Conservation (phyloP, 2,329 filamentous ascomycete species). For the Fusarium sp. region DNA sequence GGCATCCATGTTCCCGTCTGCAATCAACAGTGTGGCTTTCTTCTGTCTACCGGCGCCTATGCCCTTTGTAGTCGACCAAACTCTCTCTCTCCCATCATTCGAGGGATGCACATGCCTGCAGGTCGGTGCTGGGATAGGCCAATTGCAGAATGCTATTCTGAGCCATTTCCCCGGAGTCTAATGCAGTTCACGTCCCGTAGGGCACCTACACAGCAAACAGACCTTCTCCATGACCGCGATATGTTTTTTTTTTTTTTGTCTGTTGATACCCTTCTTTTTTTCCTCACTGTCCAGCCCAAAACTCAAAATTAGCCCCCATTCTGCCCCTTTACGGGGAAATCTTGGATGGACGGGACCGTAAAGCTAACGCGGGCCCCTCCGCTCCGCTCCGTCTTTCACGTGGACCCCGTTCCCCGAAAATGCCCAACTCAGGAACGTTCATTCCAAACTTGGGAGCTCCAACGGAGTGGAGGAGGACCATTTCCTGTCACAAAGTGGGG, state of each 20-base stretch:
- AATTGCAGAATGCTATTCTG: slow-evolving; percentile 20
- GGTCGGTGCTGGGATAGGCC: slow-evolving; percentile 7
- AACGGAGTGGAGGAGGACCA: background rate
- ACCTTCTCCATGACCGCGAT: background rate
- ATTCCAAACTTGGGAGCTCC: background rate
- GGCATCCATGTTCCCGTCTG: background rate
- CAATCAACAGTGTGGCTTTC: background rate
- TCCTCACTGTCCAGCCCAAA: background rate
- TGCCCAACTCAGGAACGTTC: slow-evolving; percentile 20
- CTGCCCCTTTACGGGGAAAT: slow-evolving; percentile 12
- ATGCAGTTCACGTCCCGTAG: background rate
- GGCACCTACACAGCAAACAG: background rate
- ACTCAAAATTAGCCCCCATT: background rate
- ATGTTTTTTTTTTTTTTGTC: background rate
- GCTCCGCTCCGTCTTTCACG: background rate
- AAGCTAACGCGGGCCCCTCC: slow-evolving; percentile 26
- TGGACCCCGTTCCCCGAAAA: slow-evolving; percentile 15
- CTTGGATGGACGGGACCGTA: slow-evolving; percentile 15
- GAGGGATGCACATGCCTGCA: slow-evolving; percentile 23
- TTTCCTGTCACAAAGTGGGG: too few species aligned
- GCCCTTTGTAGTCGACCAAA: background rate
- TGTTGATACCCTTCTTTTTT: background rate
- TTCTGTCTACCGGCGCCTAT: background rate
- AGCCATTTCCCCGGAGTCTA: slow-evolving; percentile 32
- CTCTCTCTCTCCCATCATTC: slow-evolving; percentile 20